Base-by-base conservation (phyloP, 2,329 filamentous ascomycete species). In the Fusarium sp. region DNA sequence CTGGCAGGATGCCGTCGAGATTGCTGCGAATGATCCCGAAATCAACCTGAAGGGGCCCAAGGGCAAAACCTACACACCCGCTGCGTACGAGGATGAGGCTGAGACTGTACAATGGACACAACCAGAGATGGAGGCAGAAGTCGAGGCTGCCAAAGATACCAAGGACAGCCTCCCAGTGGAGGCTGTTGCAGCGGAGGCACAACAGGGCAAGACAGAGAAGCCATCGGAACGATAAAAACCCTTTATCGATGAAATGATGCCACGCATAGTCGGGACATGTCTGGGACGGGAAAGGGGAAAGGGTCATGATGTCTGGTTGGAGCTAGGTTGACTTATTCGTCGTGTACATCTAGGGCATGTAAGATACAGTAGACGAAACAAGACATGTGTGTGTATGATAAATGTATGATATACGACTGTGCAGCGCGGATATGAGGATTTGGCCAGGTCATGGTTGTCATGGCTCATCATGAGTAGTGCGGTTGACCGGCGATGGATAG, bases 1-100 rank as follows among this genome's bases (percentile, higher is more conserved):
- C 11, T 98, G 95, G 93, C 89, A 94, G 80, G 93, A 95, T 80
- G 94, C 94, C 25, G 85, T 90, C 59, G 84, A 88, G 68, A 84
- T 94, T 72, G 94, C 92, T 8, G 86, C 88, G 84, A 80, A 84
- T 10, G 94, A 96, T 80, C 87, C 88, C 6, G 92, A 94, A 81
- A 87, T 95, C 77, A 85, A 94, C 79, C 81, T 93, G 30, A 73
- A 80, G 11, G 87, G 85, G 34, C 85, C 84, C 35, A 77, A 85
- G 4, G 86, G 85, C 5, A 82, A 85, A 41, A 84, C 87, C 9
- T 92, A 89, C 79, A 86, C 78, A n/a, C 88, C 88, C 2, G 76
- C 76, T 23, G 80, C 78, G 32, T 84, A 82, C 60, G 81, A 83
- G 75, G 82, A 82, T n/a, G 82, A 82, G n/a, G 68, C 74, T 14